Base-by-base conservation (phyloP, 441 rosid genomes). In the Eutrema salsugineum region DNA sequence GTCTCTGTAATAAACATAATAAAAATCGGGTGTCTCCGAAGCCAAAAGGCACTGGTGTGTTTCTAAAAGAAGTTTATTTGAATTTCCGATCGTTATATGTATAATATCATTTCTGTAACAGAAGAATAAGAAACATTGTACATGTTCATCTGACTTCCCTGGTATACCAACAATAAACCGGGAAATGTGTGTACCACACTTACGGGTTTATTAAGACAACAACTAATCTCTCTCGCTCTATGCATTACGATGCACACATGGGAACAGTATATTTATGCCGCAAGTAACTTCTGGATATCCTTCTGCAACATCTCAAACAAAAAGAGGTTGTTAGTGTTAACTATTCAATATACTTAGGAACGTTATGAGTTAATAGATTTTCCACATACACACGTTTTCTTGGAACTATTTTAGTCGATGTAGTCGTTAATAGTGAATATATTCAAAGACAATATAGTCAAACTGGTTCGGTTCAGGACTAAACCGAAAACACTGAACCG, bases 241-340 rank as follows among this genome's bases (percentile, higher is more conserved):
- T 24, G 20, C 17, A 30, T 0, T 16, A 8, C 1, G 4, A 8
- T 3, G 4, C 1, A 17, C 40, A 42, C 55, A 47, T 36, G 8
- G 38, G 32, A 70, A 24, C 15, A 27, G n/a, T 42, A 12, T 14
- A 22, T 51, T 65, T 19, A 72, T 20, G 72, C 72, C 11, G 51
- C 71, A 46, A 73, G 36, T 66, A 73, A 58, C 54, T 66, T 73
- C 61, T 48, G 27, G 60, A 73, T 73, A 55, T 73, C 67, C 24
- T 73, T 73, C 77, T 73, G 66, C 55, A 40, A 56, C 49, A 65
- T 56, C 40, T 6, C 39, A 8, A 5, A 38, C n/a, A 47, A 20
- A 39, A 30, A 48, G 36, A 48, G 16, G 15, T 11, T 36, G 32
- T 54, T 63, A 36, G 56, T 22, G 46, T 3, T 35, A 33, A 14